Conservation (phyloP, 2,329 filamentous ascomycete genomes). For the Hysterium pulicare region DNA sequence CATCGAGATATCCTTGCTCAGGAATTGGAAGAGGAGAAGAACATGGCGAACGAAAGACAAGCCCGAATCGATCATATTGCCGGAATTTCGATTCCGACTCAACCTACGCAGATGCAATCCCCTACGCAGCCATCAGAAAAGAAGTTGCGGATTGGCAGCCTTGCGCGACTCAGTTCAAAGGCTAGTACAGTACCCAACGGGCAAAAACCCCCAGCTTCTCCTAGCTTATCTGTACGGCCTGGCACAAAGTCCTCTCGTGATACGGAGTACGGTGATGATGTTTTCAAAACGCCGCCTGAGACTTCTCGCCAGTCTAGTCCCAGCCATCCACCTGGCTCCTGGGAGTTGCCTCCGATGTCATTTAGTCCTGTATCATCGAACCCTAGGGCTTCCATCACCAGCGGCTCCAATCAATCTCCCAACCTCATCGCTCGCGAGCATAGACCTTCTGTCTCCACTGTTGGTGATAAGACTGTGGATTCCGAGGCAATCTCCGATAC, state of each 20-base stretch:
- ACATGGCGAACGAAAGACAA: conserved; percentile 30
- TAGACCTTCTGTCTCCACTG: conserved; percentile 32
- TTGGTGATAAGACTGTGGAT: conserved; percentile 24
- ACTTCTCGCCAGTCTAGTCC: conserved; percentile 37
- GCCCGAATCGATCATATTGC: conserved; percentile 23
- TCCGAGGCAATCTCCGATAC: conserved; percentile 32
- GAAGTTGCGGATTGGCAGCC: conserved; percentile 27
- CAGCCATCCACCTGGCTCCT: conserved; percentile 24
- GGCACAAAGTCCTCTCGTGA: conserved; percentile 36
- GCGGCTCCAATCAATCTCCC: conserved; percentile 33
- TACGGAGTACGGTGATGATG: conserved; percentile 37
- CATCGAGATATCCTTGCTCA: conserved; percentile 83
- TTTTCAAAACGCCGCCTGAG: conserved; percentile 47
- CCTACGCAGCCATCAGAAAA: conserved; percentile 23
- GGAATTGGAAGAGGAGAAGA: conserved; percentile 78
- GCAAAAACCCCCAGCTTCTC: conserved; percentile 31
- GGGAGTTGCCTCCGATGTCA: conserved; percentile 29
- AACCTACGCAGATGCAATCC: conserved; percentile 17
- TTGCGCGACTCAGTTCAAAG: conserved; percentile 36
- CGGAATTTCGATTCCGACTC: conserved; percentile 12
- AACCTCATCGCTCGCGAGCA: conserved; percentile 29
- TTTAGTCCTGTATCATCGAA: conserved; percentile 30
- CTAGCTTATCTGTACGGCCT: conserved; percentile 24
- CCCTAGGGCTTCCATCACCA: conserved; percentile 29
- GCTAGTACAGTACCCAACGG: conserved; percentile 30